Evolutionary conservation across 2,329 filamentous ascomycete genomes (phyloP).

Genomic region (Fusarium virguliforme): DNA sequence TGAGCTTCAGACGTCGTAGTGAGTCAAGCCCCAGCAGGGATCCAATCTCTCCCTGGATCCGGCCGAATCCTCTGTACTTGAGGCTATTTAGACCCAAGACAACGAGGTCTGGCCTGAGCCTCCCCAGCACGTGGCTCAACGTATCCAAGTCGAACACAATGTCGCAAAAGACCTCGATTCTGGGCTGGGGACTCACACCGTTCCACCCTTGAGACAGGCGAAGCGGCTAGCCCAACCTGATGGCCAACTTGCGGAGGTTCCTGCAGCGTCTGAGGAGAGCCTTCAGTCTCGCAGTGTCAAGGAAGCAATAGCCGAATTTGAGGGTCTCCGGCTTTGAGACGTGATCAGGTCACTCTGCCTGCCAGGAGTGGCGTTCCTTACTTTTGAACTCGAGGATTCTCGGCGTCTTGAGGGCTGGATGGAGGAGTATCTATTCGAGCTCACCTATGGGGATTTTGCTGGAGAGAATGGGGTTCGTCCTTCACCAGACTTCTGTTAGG

Average conservation of each 20-base stretch:
- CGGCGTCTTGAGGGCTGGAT: conserved; percentile 22
- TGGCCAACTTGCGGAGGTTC: not conserved
- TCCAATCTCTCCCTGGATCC: not conserved
- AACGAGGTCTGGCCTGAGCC: not conserved
- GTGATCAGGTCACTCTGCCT: not conserved
- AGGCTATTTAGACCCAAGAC: conserved; percentile 3
- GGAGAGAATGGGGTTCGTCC: rapidly evolving
- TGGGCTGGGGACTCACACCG: not conserved
- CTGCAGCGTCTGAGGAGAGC: conserved; percentile 19
- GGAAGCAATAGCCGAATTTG: not conserved
- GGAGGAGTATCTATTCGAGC: conserved; percentile 19
- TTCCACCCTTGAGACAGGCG: not conserved
- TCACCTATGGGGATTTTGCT: rapidly evolving
- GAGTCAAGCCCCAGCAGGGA: conserved; percentile 19
- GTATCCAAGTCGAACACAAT: not conserved
- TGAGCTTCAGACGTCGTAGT: conserved; percentile 11
- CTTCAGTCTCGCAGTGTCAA: not conserved
- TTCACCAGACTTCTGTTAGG: conserved; percentile 24
- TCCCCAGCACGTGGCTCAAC: not conserved
- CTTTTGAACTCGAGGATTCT: conserved; percentile 5
- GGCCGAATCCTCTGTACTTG: not conserved
- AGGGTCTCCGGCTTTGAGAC: conserved; percentile 6
- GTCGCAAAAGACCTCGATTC: not conserved
- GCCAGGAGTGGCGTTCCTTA: not conserved
- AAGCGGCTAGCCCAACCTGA: not conserved